Evolutionary conservation across 345 rosid species (phyloP).

Genomic region (Arabis alpina): DNA sequence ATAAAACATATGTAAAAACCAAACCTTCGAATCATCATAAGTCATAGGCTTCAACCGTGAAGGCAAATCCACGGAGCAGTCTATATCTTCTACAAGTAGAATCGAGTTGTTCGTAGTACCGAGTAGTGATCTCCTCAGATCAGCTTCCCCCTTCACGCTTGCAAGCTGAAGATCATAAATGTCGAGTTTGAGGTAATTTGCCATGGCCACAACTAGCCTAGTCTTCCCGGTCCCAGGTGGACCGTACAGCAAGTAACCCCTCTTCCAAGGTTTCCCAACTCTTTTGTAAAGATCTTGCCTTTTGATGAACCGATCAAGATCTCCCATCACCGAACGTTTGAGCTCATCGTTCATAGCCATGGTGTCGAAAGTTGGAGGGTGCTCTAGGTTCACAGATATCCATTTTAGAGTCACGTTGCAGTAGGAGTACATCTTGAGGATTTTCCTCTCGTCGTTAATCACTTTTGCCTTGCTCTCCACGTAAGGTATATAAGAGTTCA

Average conservation of each 20-base stretch:
- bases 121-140: conserved; percentile 49
- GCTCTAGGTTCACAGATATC: conserved; percentile 55
- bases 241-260: conserved; percentile 64
- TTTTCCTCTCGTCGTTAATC: conserved; percentile 37
- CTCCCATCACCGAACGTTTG: conserved; percentile 48
- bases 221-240: conserved; percentile 78
- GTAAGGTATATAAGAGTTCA: conserved; percentile 48
- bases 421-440: conserved; percentile 50
- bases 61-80: conserved; percentile 51
- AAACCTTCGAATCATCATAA: conserved; percentile 26
- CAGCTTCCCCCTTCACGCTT: conserved; percentile 42
- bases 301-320: conserved; percentile 53
- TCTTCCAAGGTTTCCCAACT: conserved; percentile 67
- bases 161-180: conserved; percentile 59
- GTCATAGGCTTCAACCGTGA: conserved; percentile 16
- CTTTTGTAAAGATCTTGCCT: conserved; percentile 58
- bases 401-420: conserved; percentile 22
- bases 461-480: conserved; percentile 39
- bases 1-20: not conserved
- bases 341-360: conserved; percentile 55
- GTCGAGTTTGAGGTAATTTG: conserved; percentile 60
- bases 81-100: conserved; percentile 67
- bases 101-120: conserved; percentile 49
- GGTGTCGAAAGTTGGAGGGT: conserved; percentile 61
- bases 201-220: conserved; percentile 72